A percentile compares a stretch with the other conserved stretches of the same genome.
phyloP scores from a whole-genome alignment of 1,284 basidiomycete species.

The Clitocybe nebularis region DNA sequence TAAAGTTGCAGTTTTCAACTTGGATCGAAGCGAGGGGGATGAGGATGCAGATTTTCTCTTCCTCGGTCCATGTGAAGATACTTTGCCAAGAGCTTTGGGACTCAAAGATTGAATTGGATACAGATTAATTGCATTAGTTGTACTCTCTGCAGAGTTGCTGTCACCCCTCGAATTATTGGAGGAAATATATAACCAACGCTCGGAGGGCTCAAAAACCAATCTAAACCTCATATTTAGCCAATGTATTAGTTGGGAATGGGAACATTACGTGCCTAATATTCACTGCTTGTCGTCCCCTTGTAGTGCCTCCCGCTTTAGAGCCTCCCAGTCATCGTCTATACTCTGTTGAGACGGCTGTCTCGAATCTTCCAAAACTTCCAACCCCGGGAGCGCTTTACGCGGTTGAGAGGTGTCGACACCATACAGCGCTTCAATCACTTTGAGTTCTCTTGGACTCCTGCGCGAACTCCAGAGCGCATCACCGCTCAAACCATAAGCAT shows the following conservation, averaged over 20 bases:
- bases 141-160: no score
- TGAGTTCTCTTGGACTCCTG: conserved; percentile 35
- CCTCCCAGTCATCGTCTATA: conserved; percentile 1
- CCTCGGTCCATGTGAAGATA: conserved; percentile 42
- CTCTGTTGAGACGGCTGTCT: conserved; percentile 17
- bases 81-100: conserved; percentile 35
- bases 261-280: not conserved
- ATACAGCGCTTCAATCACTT: conserved; percentile 55
- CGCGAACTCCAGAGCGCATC: conserved; percentile 28
- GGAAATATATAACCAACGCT: no score
- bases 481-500: not conserved
- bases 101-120: conserved; percentile 13
- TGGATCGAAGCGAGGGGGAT: conserved; percentile 43
- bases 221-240: no score
- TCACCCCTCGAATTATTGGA: no score
- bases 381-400: conserved; percentile 42
- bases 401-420: conserved; percentile 40
- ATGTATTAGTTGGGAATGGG: no score
- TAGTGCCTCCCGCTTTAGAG: not conserved
- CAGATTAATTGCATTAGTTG: no score
- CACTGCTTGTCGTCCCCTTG: not conserved
- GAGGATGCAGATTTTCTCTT: conserved; percentile 43
- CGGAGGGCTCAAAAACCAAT: no score
- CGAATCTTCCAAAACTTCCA: conserved; percentile 54
- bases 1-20: conserved; percentile 58